Conservation (phyloP, 345 rosid genomes). For the Moricandia arvensis region DNA sequence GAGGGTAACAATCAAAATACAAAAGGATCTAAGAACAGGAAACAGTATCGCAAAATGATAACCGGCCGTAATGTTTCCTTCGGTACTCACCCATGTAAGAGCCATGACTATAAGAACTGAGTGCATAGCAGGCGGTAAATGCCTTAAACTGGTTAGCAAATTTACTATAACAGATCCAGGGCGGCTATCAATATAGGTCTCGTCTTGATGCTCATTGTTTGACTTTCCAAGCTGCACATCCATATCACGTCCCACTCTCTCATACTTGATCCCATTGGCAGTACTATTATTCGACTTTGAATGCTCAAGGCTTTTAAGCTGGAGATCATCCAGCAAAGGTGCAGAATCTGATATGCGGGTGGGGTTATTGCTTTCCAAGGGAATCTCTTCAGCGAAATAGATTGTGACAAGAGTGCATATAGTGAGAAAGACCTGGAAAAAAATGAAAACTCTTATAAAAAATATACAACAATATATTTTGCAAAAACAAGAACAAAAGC, state of each 20-base stretch:
- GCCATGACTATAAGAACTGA: constrained; percentile 93
- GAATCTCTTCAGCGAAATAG: constrained; percentile 86
- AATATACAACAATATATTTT: neutral
- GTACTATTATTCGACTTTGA: constrained; percentile 46
- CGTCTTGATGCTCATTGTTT: constrained; percentile 48
- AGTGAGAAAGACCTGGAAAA: constrained; percentile 76
- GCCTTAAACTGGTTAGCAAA: constrained; percentile 91
- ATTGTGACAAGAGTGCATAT: constrained; percentile 81
- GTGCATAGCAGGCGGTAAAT: constrained; percentile 90
- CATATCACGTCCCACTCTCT: constrained; percentile 41
- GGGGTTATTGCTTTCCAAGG: constrained; percentile 47
- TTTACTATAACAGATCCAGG: constrained; percentile 93
- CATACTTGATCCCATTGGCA: constrained; percentile 41
- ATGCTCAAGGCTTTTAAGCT: constrained; percentile 45
- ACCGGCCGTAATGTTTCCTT: neutral
- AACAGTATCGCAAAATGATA: neutral
- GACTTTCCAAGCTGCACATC: constrained; percentile 41
- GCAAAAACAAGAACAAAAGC: constrained; percentile 5
- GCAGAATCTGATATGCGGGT: constrained; percentile 61
- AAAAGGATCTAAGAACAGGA: neutral
- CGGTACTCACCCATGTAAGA: constrained; percentile 85
- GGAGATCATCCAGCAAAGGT: constrained; percentile 67
- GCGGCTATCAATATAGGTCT: constrained; percentile 62
- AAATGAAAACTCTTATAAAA: constrained; percentile 6
- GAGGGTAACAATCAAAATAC: constrained; percentile 15